Conservation (phyloP, 768 basidiomycete species). For the Tulasnella sp. region DNA sequence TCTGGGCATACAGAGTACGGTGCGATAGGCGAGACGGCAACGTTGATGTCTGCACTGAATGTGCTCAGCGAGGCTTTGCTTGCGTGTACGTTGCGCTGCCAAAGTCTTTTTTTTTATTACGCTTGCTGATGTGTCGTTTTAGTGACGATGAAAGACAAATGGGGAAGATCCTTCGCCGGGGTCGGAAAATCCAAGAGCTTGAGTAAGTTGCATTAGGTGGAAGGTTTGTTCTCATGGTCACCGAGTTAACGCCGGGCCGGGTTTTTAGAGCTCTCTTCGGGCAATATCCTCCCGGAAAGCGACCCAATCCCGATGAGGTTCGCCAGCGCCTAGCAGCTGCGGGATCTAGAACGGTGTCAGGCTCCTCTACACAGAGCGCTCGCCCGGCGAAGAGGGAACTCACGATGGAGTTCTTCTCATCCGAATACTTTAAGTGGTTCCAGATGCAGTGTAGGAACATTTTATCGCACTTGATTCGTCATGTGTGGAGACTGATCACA, state of each 20-base stretch:
- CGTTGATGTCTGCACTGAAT: slow-evolving; percentile 76
- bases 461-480: neutral
- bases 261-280: neutral
- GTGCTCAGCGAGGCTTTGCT: slow-evolving; percentile 83
- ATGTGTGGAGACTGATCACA: neutral
- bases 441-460: slow-evolving; percentile 71
- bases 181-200: slow-evolving; percentile 23
- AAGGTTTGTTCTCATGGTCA: neutral
- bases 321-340: neutral
- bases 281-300: slow-evolving; percentile 3
- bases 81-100: slow-evolving; percentile 75
- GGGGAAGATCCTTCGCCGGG: slow-evolving; percentile 15
- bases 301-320: neutral
- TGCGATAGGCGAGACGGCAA: slow-evolving; percentile 68
- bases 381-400: neutral
- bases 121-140: neutral
- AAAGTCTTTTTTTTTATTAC: neutral
- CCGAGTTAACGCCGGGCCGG: neutral
- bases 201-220: neutral
- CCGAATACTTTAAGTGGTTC: slow-evolving; percentile 83
- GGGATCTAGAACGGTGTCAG: neutral
- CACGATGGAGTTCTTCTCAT: slow-evolving; percentile 69
- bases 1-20: slow-evolving; percentile 62
- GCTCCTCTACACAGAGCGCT: neutral
- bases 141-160: slow-evolving; percentile 16